Percentiles rank a stretch among this genome's conserved stretches.
phyloP scores from a whole-genome alignment of 2,329 filamentous ascomycete genomes.

The Neofusicoccum parvum region DNA sequence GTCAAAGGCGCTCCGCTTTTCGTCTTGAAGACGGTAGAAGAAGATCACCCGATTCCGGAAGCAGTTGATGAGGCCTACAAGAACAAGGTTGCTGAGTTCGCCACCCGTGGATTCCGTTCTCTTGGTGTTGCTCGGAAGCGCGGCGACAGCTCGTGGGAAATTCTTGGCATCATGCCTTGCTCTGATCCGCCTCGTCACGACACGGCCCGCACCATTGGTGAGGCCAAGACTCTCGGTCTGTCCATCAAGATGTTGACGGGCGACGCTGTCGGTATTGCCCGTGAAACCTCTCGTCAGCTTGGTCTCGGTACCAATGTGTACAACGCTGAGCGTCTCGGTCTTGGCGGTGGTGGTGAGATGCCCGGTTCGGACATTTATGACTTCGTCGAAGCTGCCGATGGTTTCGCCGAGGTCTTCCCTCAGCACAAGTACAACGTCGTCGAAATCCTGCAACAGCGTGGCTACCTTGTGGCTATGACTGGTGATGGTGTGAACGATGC shows the following conservation, averaged over 20 bases:
- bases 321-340: constrained; percentile 88
- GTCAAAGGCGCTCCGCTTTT: constrained; percentile 90
- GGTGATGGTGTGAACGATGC: constrained; percentile 95
- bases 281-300: constrained; percentile 87
- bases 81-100: constrained; percentile 90
- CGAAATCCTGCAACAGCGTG: constrained; percentile 90
- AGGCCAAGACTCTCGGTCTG: constrained; percentile 83
- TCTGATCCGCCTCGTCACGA: constrained; percentile 89
- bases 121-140: constrained; percentile 91
- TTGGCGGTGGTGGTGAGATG: constrained; percentile 89
- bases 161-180: constrained; percentile 94
- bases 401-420: constrained; percentile 92
- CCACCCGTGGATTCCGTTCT: constrained; percentile 89
- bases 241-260: constrained; percentile 97
- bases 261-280: constrained; percentile 89
- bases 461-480: constrained; percentile 93
- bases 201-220: constrained; percentile 85
- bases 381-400: constrained; percentile 93
- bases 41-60: constrained; percentile 77
- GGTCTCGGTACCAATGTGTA: constrained; percentile 92
- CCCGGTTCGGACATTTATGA: constrained; percentile 91
- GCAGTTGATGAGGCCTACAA: constrained; percentile 82
- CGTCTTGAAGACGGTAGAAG: constrained; percentile 83
- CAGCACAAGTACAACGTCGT: constrained; percentile 96
- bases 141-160: constrained; percentile 80